Conservation (phyloP, 345 rosid species). For the Gossypium anomalum region DNA sequence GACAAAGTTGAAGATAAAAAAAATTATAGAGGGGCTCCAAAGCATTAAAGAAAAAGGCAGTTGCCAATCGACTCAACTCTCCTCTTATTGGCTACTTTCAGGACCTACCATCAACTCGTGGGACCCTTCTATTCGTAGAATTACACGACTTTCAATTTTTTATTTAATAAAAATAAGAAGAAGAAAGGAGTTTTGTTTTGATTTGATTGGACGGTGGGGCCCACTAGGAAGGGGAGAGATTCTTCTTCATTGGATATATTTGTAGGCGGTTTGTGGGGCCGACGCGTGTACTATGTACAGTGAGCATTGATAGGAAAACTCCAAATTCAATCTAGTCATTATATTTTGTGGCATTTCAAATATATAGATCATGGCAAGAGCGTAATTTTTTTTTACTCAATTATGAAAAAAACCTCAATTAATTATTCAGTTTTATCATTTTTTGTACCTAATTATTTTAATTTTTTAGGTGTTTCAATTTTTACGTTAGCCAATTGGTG, state of each 20-base stretch:
- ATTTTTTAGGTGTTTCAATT: too few species aligned
- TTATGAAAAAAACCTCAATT: too few species aligned
- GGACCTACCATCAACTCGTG: conserved; percentile 39
- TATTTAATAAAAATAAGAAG: background rate
- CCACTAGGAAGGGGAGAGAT: conserved; percentile 28
- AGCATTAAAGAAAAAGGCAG: conserved; percentile 32
- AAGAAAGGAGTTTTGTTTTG: conserved; percentile 5
- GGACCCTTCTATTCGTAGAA: conserved; percentile 36
- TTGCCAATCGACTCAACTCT: conserved; percentile 33
- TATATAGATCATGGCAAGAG: too few species aligned
- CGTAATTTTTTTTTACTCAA: too few species aligned
- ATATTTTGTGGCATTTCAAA: background rate
- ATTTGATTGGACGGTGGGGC: conserved; percentile 32
- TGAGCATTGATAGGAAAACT: background rate
- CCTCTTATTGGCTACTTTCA: conserved; percentile 44
- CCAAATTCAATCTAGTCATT: conserved; percentile 19
- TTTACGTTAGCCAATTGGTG: fast-evolving
- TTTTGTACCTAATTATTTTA: too few species aligned
- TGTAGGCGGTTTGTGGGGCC: conserved; percentile 11
- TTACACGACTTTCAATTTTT: conserved; percentile 14
- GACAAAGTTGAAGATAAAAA: conserved; percentile 37
- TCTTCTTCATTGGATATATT: conserved; percentile 12
- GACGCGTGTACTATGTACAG: conserved; percentile 38
- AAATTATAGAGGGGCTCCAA: background rate
- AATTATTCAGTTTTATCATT: fast-evolving